These are phyloP conservation scores for Populus tomentosa DNA, from an alignment of 441 rosid species.

Conservation along the genomic window DNA sequence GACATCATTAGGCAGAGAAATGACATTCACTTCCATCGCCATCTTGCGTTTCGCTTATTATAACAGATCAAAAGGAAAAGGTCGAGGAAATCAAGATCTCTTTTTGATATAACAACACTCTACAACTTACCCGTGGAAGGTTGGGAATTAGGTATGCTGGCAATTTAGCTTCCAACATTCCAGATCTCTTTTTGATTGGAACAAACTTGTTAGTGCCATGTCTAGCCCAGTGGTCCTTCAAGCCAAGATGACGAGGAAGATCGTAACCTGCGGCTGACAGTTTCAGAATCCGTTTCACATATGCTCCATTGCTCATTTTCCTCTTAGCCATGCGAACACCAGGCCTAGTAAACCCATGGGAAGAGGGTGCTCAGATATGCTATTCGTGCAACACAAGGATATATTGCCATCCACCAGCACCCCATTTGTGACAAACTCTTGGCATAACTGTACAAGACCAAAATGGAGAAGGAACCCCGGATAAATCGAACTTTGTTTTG, in stretches of 20 bases:
- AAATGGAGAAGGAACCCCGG: too few species aligned
- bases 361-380: slow-evolving; percentile 49
- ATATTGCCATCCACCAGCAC: slow-evolving; percentile 71
- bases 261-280: slow-evolving; percentile 56
- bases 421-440: slow-evolving; percentile 62
- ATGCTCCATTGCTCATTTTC: slow-evolving; percentile 74
- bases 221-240: slow-evolving; percentile 66
- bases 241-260: slow-evolving; percentile 52
- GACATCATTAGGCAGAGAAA: background rate
- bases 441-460: slow-evolving; percentile 63
- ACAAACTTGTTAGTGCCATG: slow-evolving; percentile 71
- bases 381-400: slow-evolving; percentile 59
- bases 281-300: slow-evolving; percentile 43
- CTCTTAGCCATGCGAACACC: slow-evolving; percentile 56
- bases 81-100: background rate
- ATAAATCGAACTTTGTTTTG: slow-evolving; percentile 35
- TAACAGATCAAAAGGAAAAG: background rate
- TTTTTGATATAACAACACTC: background rate
- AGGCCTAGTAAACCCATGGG: slow-evolving; percentile 50
- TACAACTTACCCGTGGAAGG: slow-evolving; percentile 15
- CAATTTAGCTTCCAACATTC: slow-evolving; percentile 7
- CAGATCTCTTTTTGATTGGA: slow-evolving; percentile 36
- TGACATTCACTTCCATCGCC: background rate
- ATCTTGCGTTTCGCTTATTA: background rate
- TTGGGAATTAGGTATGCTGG: slow-evolving; percentile 8